Conservation (phyloP, 2,329 filamentous ascomycete genomes). For the Colletotrichum lindemuthianum region DNA sequence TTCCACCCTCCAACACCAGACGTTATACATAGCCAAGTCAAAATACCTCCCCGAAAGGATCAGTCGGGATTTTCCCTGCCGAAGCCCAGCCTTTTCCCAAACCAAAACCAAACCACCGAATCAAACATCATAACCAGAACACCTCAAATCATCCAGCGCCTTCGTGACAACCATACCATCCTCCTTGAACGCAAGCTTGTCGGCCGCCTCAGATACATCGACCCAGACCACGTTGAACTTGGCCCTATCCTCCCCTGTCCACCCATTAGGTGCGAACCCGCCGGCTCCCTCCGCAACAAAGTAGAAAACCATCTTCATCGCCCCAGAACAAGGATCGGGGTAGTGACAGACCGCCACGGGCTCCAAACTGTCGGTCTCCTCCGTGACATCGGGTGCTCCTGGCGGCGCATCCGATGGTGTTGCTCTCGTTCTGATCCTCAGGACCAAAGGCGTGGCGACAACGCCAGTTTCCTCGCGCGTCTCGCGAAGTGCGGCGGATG, state of each 20-base stretch:
- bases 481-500: conserved; percentile 55
- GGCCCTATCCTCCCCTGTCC: conserved; percentile 33
- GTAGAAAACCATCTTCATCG: conserved; percentile 53
- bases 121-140: conserved; percentile 41
- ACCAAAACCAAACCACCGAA: not conserved
- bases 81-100: not conserved
- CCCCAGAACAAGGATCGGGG: conserved; percentile 46
- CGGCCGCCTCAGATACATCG: conserved; percentile 38
- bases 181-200: conserved; percentile 38
- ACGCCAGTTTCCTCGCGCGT: conserved; percentile 60
- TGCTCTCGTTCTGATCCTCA: conserved; percentile 55
- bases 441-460: conserved; percentile 48
- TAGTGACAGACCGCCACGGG: conserved; percentile 49
- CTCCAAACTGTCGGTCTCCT: conserved; percentile 47
- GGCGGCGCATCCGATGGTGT: conserved; percentile 42
- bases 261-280: conserved; percentile 28
- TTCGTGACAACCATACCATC: conserved; percentile 42
- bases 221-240: conserved; percentile 45
- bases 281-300: conserved; percentile 49
- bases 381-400: conserved; percentile 39
- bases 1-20: too few relatives aligned
- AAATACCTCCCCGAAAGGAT: too few relatives aligned
- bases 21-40: too few relatives aligned
- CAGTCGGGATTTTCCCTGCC: too few relatives aligned
- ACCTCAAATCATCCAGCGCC: conserved; percentile 41